Base-by-base conservation (phyloP, 148 eudicot species). In the Polygonum maritimum region DNA sequence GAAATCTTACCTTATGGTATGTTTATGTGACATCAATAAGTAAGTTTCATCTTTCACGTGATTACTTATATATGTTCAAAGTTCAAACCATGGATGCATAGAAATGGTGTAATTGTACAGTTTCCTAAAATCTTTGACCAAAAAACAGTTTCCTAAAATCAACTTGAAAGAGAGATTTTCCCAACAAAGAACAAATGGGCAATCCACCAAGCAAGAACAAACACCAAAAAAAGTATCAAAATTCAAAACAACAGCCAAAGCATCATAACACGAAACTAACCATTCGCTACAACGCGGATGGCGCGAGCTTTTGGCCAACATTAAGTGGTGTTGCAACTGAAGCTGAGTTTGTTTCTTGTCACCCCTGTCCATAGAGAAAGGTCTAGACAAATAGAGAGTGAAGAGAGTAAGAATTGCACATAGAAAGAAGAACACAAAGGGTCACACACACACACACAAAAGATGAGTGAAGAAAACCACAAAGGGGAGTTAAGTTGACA, bases 251-350 rank as follows among this genome's bases (percentile, higher is more conserved):
- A 57, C 21, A 19, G 31, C 9, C 19, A 36, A 67, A 51, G 55
- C 19, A 51, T 36, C 11, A 36, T 36, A 67, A 15, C 21, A 16
- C 44, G 38, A 38, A 65, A 80, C 88, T 62, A 84, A 94, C 98
- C 98, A 94, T 91, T 91, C 98, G 47, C 83, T 87, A 78, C 76
- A 83, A 22, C 91, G 87, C 74, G 85, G 98, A 62, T 87, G 98
- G 69, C 91, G 76, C 7, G 93, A 80, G 71, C 45, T 36, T 67
- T 67, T 67, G 15, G 44, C 45, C 71, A 67, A 36, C 19, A 36
- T 35, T 15, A 67, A 38, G 21, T 67, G 71, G 12, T 67, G 71
- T 6, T 67, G 71, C 15, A 62, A 35, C 69, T 62, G 69, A 14
- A 21, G 65, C 36, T 62, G 57, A 15, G 21, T 31, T 22, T 57